Percentiles rank a stretch among this genome's conserved stretches.
Evolutionary conservation across 176 grass and related monocot species (phyloP).

Genomic region (Carex myosuroides): DNA sequence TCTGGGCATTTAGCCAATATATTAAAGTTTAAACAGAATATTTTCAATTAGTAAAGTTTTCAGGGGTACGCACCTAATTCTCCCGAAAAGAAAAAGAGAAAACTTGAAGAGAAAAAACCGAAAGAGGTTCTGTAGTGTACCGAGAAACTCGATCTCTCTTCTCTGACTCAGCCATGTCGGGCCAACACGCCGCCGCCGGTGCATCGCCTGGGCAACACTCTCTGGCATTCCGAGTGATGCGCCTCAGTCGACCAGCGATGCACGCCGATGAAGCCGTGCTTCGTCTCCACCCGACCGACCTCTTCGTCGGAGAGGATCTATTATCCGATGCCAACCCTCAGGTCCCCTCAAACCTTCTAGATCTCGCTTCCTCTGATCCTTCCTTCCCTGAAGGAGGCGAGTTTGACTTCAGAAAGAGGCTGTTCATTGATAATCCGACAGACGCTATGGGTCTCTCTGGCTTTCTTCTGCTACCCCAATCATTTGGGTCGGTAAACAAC

Average conservation of each 20-base stretch:
- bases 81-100: not conserved
- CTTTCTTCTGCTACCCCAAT: constrained; percentile 78
- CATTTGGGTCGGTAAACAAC: constrained; percentile 57
- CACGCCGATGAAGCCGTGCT: constrained; percentile 68
- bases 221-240: constrained; percentile 96
- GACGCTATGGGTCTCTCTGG: constrained; percentile 85
- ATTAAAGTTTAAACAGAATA: no score
- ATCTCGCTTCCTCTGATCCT: constrained; percentile 29
- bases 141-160: not conserved
- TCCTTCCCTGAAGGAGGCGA: constrained; percentile 36
- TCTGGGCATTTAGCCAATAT: no score
- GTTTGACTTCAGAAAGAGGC: constrained; percentile 81
- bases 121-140: not conserved
- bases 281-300: constrained; percentile 72
- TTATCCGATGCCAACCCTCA: constrained; percentile 42
- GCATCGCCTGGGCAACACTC: constrained; percentile 41
- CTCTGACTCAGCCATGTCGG: constrained; percentile 20
- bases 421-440: constrained; percentile 66
- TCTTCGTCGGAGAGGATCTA: constrained; percentile 82
- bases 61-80: no score
- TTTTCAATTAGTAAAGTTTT: no score
- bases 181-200: not conserved
- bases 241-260: constrained; percentile 74
- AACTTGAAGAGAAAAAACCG: not conserved
- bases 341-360: constrained; percentile 4